These are phyloP conservation scores for Volvariella volvacea DNA, from an alignment of 1,284 basidiomycete species.

Conservation along the genomic window DNA sequence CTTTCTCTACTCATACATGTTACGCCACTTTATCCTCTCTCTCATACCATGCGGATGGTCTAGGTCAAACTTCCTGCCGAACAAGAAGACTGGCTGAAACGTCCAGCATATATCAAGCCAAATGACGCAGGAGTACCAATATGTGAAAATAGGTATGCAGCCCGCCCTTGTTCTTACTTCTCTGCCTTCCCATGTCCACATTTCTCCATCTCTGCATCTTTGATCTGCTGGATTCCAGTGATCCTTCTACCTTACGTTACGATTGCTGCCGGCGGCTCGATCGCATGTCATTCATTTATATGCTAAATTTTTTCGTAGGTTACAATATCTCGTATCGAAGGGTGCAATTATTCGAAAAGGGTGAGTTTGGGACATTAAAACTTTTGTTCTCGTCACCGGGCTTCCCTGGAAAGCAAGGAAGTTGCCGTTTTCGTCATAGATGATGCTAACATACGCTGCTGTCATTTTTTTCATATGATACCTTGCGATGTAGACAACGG, in stretches of 20 bases:
- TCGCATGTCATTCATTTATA: neutral
- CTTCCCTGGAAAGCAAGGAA: neutral
- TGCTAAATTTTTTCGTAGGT: slow-evolving; percentile 36
- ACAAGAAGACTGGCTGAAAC: slow-evolving; percentile 67
- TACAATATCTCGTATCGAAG: slow-evolving; percentile 78
- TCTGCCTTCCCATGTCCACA: slow-evolving; percentile 12
- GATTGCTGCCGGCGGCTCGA: slow-evolving; percentile 20
- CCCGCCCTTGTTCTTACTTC: slow-evolving; percentile 8
- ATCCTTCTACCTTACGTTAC: neutral
- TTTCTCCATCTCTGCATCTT: no score
- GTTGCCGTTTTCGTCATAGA: neutral
- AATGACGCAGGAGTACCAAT: slow-evolving; percentile 71
- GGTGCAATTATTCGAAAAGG: slow-evolving; percentile 80
- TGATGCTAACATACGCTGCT: slow-evolving; percentile 1
- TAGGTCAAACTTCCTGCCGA: slow-evolving; percentile 81
- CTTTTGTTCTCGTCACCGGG: slow-evolving; percentile 11
- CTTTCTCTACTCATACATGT: no score
- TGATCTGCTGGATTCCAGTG: no score
- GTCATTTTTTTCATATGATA: slow-evolving; percentile 9
- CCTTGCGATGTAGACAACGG: slow-evolving; percentile 51
- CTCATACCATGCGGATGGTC: neutral
- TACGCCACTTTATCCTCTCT: slow-evolving; percentile 6
- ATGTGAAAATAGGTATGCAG: slow-evolving; percentile 69
- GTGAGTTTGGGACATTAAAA: slow-evolving; percentile 32
- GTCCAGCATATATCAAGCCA: slow-evolving; percentile 73